A percentile compares a stretch with the other conserved stretches of the same genome.
phyloP scores from a whole-genome alignment of 768 basidiomycete species.

The Cantharellus cinnabarinus region DNA sequence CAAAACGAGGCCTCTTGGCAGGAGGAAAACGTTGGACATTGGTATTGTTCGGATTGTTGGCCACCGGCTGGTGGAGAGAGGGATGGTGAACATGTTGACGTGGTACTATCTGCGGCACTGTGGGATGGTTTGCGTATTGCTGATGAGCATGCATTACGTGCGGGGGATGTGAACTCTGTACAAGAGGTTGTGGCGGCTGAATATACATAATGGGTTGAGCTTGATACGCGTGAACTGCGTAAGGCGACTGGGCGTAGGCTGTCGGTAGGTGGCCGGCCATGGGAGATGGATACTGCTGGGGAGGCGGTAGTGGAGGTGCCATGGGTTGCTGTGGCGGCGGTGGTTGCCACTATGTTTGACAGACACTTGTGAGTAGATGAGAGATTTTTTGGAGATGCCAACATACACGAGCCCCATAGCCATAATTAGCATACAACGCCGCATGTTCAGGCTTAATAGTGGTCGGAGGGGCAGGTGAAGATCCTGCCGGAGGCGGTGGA shows the following conservation, averaged over 20 bases:
- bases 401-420: slow-evolving; percentile 49
- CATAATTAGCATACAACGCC: slow-evolving; percentile 78
- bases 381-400: slow-evolving; percentile 6
- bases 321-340: slow-evolving; percentile 23
- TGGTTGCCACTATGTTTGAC: not conserved
- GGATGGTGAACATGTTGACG: slow-evolving; percentile 21
- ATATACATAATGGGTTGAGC: slow-evolving; percentile 12
- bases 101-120: slow-evolving; percentile 40
- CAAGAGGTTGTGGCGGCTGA: slow-evolving; percentile 8
- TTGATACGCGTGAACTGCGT: slow-evolving; percentile 12
- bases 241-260: slow-evolving; percentile 16
- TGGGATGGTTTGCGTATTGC: slow-evolving; percentile 21
- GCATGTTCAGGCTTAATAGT: slow-evolving; percentile 53
- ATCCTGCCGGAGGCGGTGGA: slow-evolving; percentile 46
- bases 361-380: too few species aligned
- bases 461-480: slow-evolving; percentile 18
- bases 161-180: slow-evolving; percentile 26
- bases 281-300: slow-evolving; percentile 20
- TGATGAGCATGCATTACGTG: slow-evolving; percentile 18
- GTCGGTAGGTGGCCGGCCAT: slow-evolving; percentile 34
- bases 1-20: slow-evolving; percentile 78
- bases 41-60: not conserved
- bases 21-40: slow-evolving; percentile 40
- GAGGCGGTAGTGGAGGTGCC: slow-evolving; percentile 17
- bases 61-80: not conserved